These are phyloP conservation scores for Colletotrichum magnum DNA, from an alignment of 2,329 filamentous ascomycete species.

Conservation along the genomic window DNA sequence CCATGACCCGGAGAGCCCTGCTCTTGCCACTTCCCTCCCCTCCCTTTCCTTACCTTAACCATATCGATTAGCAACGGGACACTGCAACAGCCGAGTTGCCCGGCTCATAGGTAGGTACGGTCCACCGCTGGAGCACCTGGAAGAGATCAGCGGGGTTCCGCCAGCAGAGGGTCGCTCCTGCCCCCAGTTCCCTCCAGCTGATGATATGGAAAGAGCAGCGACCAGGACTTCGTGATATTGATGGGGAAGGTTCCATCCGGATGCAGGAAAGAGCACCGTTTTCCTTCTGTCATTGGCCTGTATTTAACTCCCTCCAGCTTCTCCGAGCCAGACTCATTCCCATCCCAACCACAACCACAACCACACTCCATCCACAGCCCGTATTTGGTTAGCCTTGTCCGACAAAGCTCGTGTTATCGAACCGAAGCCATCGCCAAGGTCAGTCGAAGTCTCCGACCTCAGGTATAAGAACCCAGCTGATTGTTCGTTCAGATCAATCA, in stretches of 20 bases:
- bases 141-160: conserved; percentile 29
- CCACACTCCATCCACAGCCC: background rate
- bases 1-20: background rate
- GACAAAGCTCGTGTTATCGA: conserved; percentile 7
- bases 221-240: background rate
- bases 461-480: background rate
- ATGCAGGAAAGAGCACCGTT: conserved; percentile 7
- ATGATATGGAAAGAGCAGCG: conserved; percentile 13
- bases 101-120: conserved; percentile 1
- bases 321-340: background rate
- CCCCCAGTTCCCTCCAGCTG: background rate
- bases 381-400: conserved; percentile 7
- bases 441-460: background rate
- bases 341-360: conserved; percentile 2
- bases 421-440: conserved; percentile 16
- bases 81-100: conserved; percentile 2
- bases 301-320: conserved; percentile 4
- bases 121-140: background rate
- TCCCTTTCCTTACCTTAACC: background rate
- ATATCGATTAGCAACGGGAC: background rate
- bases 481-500: background rate
- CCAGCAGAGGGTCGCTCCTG: conserved; percentile 9
- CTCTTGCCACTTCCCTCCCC: conserved; percentile 12
- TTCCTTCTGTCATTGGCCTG: background rate
- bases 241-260: background rate